Percentiles rank a stretch among this genome's conserved stretches.
Evolutionary conservation across 805 yeast species (phyloP).

Genomic region (Komagataella populi): DNA sequence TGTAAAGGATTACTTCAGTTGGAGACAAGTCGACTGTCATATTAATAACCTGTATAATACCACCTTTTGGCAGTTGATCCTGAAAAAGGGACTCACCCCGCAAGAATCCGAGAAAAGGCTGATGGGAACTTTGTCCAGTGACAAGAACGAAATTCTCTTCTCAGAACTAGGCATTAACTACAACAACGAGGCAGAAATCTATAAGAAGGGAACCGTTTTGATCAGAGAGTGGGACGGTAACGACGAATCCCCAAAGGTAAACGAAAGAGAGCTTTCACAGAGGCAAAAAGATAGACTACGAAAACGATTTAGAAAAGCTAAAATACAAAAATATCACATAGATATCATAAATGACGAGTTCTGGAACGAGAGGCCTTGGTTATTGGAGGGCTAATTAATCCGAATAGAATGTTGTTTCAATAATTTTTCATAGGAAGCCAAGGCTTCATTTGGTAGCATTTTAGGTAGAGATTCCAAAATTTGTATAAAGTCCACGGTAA

Average conservation of each 20-base stretch:
- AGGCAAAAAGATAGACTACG: constrained; percentile 37
- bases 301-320: constrained; percentile 34
- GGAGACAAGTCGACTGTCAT: constrained; percentile 97
- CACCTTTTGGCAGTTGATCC: constrained; percentile 77
- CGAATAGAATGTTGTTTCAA: background rate
- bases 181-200: constrained; percentile 82
- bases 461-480: background rate
- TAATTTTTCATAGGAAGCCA: background rate
- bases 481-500: background rate
- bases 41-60: constrained; percentile 92
- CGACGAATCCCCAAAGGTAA: constrained; percentile 1
- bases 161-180: constrained; percentile 72
- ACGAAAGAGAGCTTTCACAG: constrained; percentile 10
- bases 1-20: constrained; percentile 71
- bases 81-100: constrained; percentile 53
- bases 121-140: constrained; percentile 67
- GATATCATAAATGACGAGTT: constrained; percentile 55
- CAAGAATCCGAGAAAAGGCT: constrained; percentile 71
- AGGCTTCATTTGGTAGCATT: background rate
- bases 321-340: constrained; percentile 30
- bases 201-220: constrained; percentile 66
- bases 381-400: constrained; percentile 5
- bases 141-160: constrained; percentile 82
- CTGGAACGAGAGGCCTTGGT: constrained; percentile 38
- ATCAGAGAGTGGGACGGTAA: constrained; percentile 29